A percentile compares a stretch with the other conserved stretches of the same genome.
phyloP scores from a whole-genome alignment of 2,329 filamentous ascomycete species.

The Clathrospora elynae region DNA sequence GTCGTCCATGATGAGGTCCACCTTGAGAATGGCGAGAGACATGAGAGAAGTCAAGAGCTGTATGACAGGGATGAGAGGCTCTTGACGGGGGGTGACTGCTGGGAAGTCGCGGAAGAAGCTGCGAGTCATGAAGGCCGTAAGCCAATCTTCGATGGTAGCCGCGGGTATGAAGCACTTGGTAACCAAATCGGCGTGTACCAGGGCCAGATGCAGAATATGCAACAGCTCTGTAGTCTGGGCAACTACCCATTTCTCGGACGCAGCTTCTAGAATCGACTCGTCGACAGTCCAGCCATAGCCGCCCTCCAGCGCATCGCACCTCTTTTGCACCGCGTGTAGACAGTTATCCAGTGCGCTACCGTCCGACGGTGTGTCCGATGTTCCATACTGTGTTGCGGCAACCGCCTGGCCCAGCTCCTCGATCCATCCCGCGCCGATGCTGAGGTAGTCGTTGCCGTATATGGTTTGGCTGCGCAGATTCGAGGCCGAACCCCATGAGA shows the following conservation, averaged over 20 bases:
- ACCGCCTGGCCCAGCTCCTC: slow-evolving; percentile 41
- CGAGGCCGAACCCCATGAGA: slow-evolving; percentile 41
- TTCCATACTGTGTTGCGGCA: slow-evolving; percentile 47
- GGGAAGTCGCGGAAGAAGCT: slow-evolving; percentile 70
- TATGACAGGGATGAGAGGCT: slow-evolving; percentile 63
- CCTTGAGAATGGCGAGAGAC: slow-evolving; percentile 73
- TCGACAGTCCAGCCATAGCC: slow-evolving; percentile 56
- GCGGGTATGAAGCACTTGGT: slow-evolving; percentile 38
- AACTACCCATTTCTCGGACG: slow-evolving; percentile 66
- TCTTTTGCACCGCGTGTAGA: slow-evolving; percentile 57
- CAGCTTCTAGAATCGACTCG: slow-evolving; percentile 58
- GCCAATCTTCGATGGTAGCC: slow-evolving; percentile 44
- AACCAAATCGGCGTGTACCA: slow-evolving; percentile 68
- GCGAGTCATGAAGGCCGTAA: slow-evolving; percentile 31
- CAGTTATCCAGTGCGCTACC: slow-evolving; percentile 41
- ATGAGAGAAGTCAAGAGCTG: slow-evolving; percentile 72
- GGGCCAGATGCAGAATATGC: slow-evolving; percentile 74
- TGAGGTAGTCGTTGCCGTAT: slow-evolving; percentile 38
- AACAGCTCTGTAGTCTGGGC: slow-evolving; percentile 71
- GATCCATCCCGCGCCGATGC: slow-evolving; percentile 39
- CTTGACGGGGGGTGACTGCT: slow-evolving; percentile 45
- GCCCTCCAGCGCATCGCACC: slow-evolving; percentile 52
- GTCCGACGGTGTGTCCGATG: slow-evolving; percentile 36
- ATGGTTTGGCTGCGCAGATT: slow-evolving; percentile 35
- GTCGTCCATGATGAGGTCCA: slow-evolving; percentile 64